These are phyloP conservation scores for Ormosia emarginata DNA, from an alignment of 306 rosid species.

Conservation along the genomic window DNA sequence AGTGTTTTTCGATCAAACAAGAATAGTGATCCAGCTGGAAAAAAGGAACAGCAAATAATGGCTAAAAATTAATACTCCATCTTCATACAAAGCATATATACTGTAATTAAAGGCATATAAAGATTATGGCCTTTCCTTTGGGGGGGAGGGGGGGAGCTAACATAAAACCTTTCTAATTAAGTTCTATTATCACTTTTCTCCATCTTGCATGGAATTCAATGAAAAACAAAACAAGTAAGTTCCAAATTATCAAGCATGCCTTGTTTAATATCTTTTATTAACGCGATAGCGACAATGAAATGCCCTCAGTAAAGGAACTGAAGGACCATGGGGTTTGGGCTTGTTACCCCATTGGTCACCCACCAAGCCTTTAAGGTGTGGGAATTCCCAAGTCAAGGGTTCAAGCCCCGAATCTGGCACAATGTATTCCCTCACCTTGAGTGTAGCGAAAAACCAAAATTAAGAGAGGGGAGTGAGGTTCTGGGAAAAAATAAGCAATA, in stretches of 20 bases:
- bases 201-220: background rate
- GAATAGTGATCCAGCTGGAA: slow-evolving; percentile 71
- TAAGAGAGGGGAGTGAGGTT: background rate
- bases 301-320: background rate
- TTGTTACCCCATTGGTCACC: background rate
- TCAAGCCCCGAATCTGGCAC: background rate
- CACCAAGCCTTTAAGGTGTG: background rate
- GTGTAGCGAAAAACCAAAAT: background rate
- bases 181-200: background rate
- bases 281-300: background rate
- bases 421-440: background rate
- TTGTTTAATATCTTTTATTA: background rate
- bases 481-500: slow-evolving; percentile 8
- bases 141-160: background rate
- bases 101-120: background rate
- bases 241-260: background rate
- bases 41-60: slow-evolving; percentile 6
- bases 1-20: slow-evolving; percentile 69
- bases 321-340: background rate
- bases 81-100: background rate
- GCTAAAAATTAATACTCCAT: background rate
- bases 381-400: background rate
- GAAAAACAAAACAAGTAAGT: background rate
- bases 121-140: background rate
- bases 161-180: background rate